These are phyloP conservation scores for Emergomyces africanus DNA, from an alignment of 2,329 filamentous ascomycete genomes.

Conservation along the genomic window DNA sequence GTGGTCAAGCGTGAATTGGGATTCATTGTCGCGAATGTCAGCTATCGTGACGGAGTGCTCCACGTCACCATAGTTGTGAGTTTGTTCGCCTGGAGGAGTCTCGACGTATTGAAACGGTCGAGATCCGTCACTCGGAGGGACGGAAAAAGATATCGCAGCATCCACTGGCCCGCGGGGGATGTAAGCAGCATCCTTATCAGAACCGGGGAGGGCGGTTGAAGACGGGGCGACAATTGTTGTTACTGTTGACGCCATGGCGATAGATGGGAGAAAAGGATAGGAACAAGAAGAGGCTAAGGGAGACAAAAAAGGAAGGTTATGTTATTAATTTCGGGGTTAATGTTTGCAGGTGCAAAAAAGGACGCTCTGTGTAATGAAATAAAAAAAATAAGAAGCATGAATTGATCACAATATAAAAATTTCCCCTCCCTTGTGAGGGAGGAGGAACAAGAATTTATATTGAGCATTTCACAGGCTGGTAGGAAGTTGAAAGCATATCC, in stretches of 20 bases:
- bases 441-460: neutral
- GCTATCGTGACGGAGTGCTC: constrained; percentile 45
- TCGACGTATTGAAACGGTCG: constrained; percentile 57
- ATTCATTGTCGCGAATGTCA: constrained; percentile 62
- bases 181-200: constrained; percentile 19
- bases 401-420: neutral
- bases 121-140: constrained; percentile 44
- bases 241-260: constrained; percentile 15
- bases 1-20: constrained; percentile 52
- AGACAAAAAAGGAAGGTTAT: neutral
- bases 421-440: neutral
- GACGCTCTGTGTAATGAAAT: neutral
- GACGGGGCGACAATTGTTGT: neutral
- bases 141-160: constrained; percentile 54
- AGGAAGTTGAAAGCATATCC: neutral
- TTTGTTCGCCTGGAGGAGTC: constrained; percentile 44
- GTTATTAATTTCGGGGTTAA: neutral
- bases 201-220: constrained; percentile 13
- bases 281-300: neutral
- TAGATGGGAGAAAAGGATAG: neutral
- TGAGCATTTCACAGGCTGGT: neutral
- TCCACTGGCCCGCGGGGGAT: constrained; percentile 49
- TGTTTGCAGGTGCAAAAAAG: neutral
- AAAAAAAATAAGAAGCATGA: neutral
- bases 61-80: constrained; percentile 50